Evolutionary conservation across 225 moss, liverwort and hornwort species (phyloP).

Genomic region (Asterella californica): DNA sequence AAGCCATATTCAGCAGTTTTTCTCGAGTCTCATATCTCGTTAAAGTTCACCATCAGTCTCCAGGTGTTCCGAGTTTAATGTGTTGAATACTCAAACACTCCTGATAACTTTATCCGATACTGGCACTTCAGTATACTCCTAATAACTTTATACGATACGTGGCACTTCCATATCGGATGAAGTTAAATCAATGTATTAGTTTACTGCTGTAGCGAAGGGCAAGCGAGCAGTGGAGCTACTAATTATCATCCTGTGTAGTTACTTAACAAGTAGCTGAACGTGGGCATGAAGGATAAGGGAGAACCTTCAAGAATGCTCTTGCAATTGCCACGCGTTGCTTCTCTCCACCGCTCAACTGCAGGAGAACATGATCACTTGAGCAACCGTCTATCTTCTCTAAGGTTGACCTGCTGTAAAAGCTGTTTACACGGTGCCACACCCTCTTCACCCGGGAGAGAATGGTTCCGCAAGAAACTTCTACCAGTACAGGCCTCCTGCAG

Average conservation of each 20-base stretch:
- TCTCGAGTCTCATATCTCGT: background rate
- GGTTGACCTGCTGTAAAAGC: background rate
- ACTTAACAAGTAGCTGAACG: background rate
- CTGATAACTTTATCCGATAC: no score
- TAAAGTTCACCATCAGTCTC: background rate
- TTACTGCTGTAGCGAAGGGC: no score
- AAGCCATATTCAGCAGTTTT: background rate
- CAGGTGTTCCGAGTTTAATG: background rate
- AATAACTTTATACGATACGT: no score
- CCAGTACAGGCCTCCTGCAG: background rate
- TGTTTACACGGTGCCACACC: background rate
- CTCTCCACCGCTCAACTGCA: constrained; percentile 95
- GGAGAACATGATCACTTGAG: background rate
- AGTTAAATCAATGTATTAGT: background rate
- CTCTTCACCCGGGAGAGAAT: background rate
- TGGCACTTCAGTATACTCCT: no score
- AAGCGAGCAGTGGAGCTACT: no score
- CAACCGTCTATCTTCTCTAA: background rate
- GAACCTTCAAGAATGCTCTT: constrained; percentile 92
- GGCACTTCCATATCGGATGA: background rate
- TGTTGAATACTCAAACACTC: background rate
- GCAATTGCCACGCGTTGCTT: constrained; percentile 98
- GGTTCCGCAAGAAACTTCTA: background rate
- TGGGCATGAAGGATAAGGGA: background rate
- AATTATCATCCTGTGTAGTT: no score